These are phyloP conservation scores for Pilasporangium apinafurcum DNA, from an alignment of 352 stramenopile species.

Conservation along the genomic window DNA sequence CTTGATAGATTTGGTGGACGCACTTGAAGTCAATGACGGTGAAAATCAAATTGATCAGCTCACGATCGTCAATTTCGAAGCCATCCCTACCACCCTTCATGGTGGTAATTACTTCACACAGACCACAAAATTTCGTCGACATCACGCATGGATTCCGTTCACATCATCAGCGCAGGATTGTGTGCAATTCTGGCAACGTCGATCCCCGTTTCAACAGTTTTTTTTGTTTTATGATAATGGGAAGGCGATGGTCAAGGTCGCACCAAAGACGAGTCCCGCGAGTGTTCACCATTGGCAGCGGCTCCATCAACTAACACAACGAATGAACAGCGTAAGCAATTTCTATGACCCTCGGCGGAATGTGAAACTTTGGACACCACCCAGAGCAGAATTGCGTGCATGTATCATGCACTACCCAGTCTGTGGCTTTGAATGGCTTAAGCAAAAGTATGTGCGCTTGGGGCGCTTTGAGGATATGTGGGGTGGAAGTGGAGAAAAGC, in stretches of 20 bases:
- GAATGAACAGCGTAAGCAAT: constrained; percentile 6
- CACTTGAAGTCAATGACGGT: constrained; percentile 1
- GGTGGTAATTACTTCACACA: constrained; percentile 21
- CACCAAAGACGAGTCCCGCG: constrained; percentile 1
- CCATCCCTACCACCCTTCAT: constrained; percentile 7
- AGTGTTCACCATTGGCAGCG: constrained; percentile 32
- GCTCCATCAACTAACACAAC: no score
- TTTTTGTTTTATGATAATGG: constrained; percentile 47
- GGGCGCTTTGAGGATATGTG: constrained; percentile 18
- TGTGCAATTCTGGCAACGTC: constrained; percentile 18
- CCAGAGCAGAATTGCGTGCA: constrained; percentile 2
- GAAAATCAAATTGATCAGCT: constrained; percentile 16
- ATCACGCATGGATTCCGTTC: constrained; percentile 17
- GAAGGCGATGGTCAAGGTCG: constrained; percentile 30
- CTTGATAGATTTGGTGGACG: not conserved
- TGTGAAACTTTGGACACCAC: no score
- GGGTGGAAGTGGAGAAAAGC: constrained; percentile 9
- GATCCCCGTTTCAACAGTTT: constrained; percentile 19
- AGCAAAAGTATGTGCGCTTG: constrained; percentile 28
- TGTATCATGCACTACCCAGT: constrained; percentile 30
- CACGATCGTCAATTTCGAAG: constrained; percentile 30
- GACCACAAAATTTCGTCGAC: constrained; percentile 16
- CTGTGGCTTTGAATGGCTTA: constrained; percentile 29
- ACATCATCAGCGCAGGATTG: constrained; percentile 4
- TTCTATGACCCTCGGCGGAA: constrained; percentile 23